Conservation (phyloP, 2,329 filamentous ascomycete genomes). For the Pseudogymnoascus sp. region DNA sequence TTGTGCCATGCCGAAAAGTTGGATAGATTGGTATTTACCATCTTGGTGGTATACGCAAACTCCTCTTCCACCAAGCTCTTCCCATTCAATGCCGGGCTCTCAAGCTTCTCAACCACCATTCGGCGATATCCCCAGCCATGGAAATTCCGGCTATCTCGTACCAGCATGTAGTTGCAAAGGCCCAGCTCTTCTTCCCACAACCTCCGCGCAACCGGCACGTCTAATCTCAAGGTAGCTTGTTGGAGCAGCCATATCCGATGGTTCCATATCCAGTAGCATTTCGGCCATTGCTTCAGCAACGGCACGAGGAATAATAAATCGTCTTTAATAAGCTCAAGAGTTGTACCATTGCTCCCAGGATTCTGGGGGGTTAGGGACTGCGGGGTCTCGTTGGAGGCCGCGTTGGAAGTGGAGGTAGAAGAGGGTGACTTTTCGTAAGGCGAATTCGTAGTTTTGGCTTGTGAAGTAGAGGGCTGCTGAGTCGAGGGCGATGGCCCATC, state of each 20-base stretch:
- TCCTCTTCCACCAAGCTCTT: conserved; percentile 67
- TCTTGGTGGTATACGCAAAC: conserved; percentile 82
- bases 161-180: conserved; percentile 80
- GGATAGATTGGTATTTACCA: conserved; percentile 75
- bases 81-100: conserved; percentile 45
- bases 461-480: conserved; percentile 45
- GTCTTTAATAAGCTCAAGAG: conserved; percentile 49
- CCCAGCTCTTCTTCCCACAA: conserved; percentile 81
- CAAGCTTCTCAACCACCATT: conserved; percentile 66
- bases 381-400: conserved; percentile 43
- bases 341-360: conserved; percentile 45
- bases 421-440: conserved; percentile 53
- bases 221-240: conserved; percentile 58
- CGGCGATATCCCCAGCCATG: conserved; percentile 93
- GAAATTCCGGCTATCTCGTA: conserved; percentile 80
- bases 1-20: conserved; percentile 98
- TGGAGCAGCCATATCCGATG: conserved; percentile 80
- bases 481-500: conserved; percentile 44
- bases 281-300: conserved; percentile 75
- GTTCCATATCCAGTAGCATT: conserved; percentile 99
- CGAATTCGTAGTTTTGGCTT: conserved; percentile 47
- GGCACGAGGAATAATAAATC: conserved; percentile 80
- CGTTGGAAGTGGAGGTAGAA: conserved; percentile 48
- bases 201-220: conserved; percentile 43
- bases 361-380: conserved; percentile 37